Conservation (phyloP, 805 yeast species). For the Yamadazyma scolyti region DNA sequence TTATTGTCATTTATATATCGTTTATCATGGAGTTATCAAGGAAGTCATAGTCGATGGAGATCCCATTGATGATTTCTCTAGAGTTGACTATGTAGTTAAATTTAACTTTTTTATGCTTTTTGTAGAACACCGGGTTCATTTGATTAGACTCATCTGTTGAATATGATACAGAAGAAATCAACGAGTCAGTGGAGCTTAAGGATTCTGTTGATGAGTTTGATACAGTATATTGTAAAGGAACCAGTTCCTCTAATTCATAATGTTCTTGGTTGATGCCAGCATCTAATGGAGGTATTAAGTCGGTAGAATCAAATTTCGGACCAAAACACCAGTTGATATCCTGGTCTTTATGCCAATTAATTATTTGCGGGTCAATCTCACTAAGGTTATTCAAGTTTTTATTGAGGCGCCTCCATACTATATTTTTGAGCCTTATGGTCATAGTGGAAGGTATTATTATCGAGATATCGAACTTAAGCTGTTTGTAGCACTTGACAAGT, state of each 20-base stretch:
- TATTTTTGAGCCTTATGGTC: conserved; percentile 27
- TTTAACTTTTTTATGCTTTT: conserved; percentile 27
- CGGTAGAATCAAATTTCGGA: conserved; percentile 26
- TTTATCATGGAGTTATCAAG: conserved; percentile 24
- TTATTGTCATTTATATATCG: too few species aligned
- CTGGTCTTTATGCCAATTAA: conserved; percentile 53
- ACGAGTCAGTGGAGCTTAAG: conserved; percentile 4
- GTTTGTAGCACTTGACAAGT: conserved; percentile 14
- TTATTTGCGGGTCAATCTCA: conserved; percentile 38
- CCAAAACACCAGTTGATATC: conserved; percentile 57
- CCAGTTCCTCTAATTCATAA: too few species aligned
- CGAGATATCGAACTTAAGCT: conserved; percentile 11
- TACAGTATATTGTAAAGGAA: neutral
- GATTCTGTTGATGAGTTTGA: conserved; percentile 6
- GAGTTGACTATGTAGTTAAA: conserved; percentile 41
- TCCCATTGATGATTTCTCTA: conserved; percentile 44
- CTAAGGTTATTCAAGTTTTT: conserved; percentile 24
- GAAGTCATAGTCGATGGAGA: conserved; percentile 40
- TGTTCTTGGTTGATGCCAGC: too few species aligned
- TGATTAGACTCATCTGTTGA: conserved; percentile 2
- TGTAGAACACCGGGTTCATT: neutral
- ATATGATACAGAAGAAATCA: too few species aligned
- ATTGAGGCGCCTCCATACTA: conserved; percentile 38
- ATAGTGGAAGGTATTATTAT: conserved; percentile 13
- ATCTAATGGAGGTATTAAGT: too few species aligned